Conservation (phyloP, 164 flowering plant genomes). For the Vitis amurensis region DNA sequence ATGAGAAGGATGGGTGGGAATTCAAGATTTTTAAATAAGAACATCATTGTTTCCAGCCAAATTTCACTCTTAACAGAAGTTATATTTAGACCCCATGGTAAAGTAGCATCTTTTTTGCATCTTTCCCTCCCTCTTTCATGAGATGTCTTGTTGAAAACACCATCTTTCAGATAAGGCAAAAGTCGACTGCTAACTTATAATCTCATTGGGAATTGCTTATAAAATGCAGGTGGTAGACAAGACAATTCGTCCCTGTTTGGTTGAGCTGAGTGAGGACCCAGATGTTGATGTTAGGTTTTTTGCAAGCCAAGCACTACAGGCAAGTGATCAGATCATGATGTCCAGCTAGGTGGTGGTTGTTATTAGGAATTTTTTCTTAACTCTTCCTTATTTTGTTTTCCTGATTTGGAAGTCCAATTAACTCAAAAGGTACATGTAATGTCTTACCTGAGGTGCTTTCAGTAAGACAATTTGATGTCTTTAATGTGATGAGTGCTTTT, state of each 20-base stretch:
- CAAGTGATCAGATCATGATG: constrained; percentile 84
- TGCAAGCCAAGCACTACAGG: constrained; percentile 76
- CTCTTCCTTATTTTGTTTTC: not conserved
- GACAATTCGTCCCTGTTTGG: constrained; percentile 76
- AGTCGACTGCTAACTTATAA: not conserved
- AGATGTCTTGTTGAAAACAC: too few relatives aligned
- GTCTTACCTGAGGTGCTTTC: not conserved
- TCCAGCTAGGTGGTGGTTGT: constrained; percentile 45
- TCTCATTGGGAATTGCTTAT: not conserved
- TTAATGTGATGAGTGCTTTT: not conserved
- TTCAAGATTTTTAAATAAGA: not conserved
- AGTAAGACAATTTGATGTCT: not conserved
- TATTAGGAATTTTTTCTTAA: not conserved
- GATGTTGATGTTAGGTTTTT: constrained; percentile 90
- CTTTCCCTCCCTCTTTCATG: too few relatives aligned
- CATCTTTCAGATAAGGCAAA: not conserved
- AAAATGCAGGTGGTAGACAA: constrained; percentile 77
- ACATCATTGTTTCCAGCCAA: not conserved
- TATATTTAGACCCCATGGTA: too few relatives aligned
- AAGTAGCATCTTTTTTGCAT: too few relatives aligned
- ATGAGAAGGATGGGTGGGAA: not conserved
- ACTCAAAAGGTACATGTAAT: not conserved
- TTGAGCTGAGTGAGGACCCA: constrained; percentile 85
- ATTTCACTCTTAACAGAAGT: too few relatives aligned
- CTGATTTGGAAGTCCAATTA: not conserved